Conservation (phyloP, 129 eudicot genomes). For the sunflower (Helianthus annuus) region HanXRQr2.0-SUNRISE NC_035436.2:1269959-1270458, state of each 20-base stretch:
- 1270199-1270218: slow-evolving; percentile 67
- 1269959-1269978: slow-evolving; percentile 2
- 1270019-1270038: slow-evolving; percentile 41
- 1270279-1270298: background rate
- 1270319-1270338: background rate
- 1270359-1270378: background rate
- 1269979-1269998: slow-evolving; percentile 53
- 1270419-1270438: background rate
- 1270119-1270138: background rate
- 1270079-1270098: slow-evolving; percentile 69
- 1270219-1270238: slow-evolving; percentile 66
- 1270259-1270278: slow-evolving; percentile 38
- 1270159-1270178: slow-evolving; percentile 1
- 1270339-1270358: background rate
- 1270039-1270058: slow-evolving; percentile 58
- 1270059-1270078: slow-evolving; percentile 78
- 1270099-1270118: slow-evolving; percentile 45
- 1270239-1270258: slow-evolving; percentile 65
- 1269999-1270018: slow-evolving; percentile 26
- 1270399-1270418: too few relatives aligned
- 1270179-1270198: slow-evolving; percentile 69
- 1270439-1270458: background rate
- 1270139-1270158: background rate
- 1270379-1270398: too few relatives aligned
- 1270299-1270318: background rate